Percentiles rank a stretch among this genome's conserved stretches.
These are phyloP conservation scores for Globisporangium iwayamae DNA, from an alignment of 352 stramenopile species.

Conservation along the genomic window DNA sequence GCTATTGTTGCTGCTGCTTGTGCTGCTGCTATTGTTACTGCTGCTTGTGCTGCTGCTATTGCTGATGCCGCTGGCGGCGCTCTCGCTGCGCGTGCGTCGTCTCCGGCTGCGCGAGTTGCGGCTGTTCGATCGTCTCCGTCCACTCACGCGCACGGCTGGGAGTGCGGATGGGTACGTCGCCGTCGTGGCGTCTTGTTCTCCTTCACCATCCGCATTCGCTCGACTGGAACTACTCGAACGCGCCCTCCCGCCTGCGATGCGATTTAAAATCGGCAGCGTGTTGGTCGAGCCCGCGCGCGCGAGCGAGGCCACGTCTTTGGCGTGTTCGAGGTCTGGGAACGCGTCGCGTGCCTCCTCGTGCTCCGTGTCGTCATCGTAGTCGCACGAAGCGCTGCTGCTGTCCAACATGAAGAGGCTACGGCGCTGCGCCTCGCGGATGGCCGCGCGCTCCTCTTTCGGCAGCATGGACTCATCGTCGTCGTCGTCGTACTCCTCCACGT, in stretches of 20 bases:
- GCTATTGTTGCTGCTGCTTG: slow-evolving; percentile 25
- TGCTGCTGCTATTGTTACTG: slow-evolving; percentile 23
- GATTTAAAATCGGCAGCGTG: slow-evolving; percentile 11
- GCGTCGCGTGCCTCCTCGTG: slow-evolving; percentile 23
- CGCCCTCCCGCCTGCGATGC: not conserved
- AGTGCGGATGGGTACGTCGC: slow-evolving; percentile 15
- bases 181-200: slow-evolving; percentile 4
- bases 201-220: not conserved
- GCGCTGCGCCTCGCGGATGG: not conserved
- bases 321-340: slow-evolving; percentile 11
- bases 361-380: slow-evolving; percentile 37
- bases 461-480: slow-evolving; percentile 7
- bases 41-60: slow-evolving; percentile 13
- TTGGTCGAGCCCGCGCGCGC: slow-evolving; percentile 13
- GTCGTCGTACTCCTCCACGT: slow-evolving; percentile 32
- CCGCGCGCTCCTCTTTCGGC: not conserved
- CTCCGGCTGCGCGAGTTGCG: slow-evolving; percentile 24
- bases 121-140: slow-evolving; percentile 32
- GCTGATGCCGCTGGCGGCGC: slow-evolving; percentile 21
- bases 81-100: slow-evolving; percentile 36
- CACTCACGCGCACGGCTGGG: slow-evolving; percentile 14
- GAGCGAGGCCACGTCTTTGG: slow-evolving; percentile 10
- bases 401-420: slow-evolving; percentile 12
- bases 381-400: slow-evolving; percentile 6
- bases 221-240: not conserved